Conservation (phyloP, 202 grass and related monocot species). For the Musa balbisiana region DNA sequence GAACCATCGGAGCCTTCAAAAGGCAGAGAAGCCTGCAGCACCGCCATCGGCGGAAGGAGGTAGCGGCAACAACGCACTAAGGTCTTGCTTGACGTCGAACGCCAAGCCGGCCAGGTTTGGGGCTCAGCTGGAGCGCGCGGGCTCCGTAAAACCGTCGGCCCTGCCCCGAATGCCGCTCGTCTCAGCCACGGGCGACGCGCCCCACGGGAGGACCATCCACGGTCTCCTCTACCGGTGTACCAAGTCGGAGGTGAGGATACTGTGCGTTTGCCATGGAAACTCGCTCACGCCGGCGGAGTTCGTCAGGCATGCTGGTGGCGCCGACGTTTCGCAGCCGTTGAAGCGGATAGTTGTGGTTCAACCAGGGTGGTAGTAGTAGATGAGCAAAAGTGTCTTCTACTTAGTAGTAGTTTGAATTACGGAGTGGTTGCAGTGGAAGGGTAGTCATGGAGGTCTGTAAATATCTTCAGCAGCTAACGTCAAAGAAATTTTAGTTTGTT, state of each 20-base stretch:
- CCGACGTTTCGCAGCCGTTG: neutral
- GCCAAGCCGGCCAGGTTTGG: neutral
- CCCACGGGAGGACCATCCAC: neutral
- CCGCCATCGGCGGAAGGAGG: too few species aligned
- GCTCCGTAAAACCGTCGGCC: neutral
- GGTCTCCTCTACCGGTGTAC: constrained; percentile 9
- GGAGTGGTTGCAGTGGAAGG: too few species aligned
- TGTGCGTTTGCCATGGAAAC: constrained; percentile 15
- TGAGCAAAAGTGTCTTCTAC: too few species aligned
- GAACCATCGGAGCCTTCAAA: neutral
- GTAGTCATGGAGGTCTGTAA: too few species aligned
- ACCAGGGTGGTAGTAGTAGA: too few species aligned
- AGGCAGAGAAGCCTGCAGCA: too few species aligned
- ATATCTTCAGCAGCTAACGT: too few species aligned
- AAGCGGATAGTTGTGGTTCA: constrained; percentile 21
- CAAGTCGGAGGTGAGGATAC: neutral
- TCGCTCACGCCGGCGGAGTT: constrained; percentile 17
- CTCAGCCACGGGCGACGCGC: constrained; percentile 11
- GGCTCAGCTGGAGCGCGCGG: neutral
- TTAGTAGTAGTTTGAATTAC: too few species aligned
- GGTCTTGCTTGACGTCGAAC: neutral
- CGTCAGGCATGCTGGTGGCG: constrained; percentile 6
- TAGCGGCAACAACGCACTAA: too few species aligned
- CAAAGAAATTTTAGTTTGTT: too few species aligned
- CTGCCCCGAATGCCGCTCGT: constrained; percentile 1